Base-by-base conservation (phyloP, 2,329 filamentous ascomycete species). In the Phyllosticta ampelicida region DNA sequence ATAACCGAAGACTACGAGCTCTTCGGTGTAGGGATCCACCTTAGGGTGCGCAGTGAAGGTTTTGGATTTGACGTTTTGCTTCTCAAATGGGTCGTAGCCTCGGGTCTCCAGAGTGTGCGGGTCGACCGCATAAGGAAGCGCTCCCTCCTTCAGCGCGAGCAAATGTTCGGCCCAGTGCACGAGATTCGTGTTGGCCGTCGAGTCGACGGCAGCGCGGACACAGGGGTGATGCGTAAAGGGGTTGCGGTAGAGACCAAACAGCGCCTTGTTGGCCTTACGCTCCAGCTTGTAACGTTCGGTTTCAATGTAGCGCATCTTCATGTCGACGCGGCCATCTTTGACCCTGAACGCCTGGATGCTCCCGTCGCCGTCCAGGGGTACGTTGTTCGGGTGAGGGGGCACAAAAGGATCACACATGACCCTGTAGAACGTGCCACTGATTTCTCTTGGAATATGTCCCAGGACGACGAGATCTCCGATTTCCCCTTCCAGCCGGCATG, bases 31-130 rank as follows among this genome's bases (percentile, higher is more conserved):
- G 0, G 69, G 69, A 56, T 73, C 70, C 50, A 69, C 62, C 55
- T 72, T 73, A 0, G 69, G 70, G 57, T 73, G 70, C 1, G 70
- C 70, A 6, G 69, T 68, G 29, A 71, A 70, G 2, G 69, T 65
- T 55, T 66, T 68, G 13, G 65, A 60, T 9, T 60, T 59, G 5
- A 70, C 58, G 21, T n/a, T 48, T 55, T 71, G 67, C 9, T 61
- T 63, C 9, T 54, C 62, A 53, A 68, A 70, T 6, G 67, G 67
- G 58, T 70, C 65, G 28, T 66, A 67, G 0, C 64, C 58, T 2
- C 60, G 53, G 0, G 70, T 72, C 19, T 70, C 67, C 9, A 72
- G 63, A 0, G 70, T 70, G 28, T 66, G 58, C 0, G 70, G 69
- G 56, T 72, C 68, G 5, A 70, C 58, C 3, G 62, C 63, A 26